Conservation (phyloP, 1,284 basidiomycete genomes). For the Microbotryomycetes sp. region DNA sequence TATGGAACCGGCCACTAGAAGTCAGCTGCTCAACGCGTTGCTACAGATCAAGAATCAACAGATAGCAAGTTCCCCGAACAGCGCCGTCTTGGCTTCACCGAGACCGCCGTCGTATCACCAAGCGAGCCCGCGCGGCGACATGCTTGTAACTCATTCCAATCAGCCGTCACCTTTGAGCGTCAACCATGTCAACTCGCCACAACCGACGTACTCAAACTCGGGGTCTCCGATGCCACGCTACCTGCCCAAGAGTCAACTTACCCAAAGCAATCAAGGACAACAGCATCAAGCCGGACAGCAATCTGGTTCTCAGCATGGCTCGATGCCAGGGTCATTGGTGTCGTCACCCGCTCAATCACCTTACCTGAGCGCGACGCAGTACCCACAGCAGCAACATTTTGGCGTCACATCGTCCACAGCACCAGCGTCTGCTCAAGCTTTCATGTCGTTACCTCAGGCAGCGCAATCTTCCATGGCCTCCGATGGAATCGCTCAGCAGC, state of each 20-base stretch:
- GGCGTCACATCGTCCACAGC: too few species aligned
- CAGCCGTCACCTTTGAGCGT: not conserved
- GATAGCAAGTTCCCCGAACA: not conserved
- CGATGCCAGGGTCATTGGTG: slow-evolving; percentile 5
- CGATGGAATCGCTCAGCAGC: not conserved
- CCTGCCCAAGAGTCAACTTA: not conserved
- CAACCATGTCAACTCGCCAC: not conserved
- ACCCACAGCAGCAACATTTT: not conserved
- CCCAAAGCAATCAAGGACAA: not conserved
- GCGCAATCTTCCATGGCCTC: not conserved
- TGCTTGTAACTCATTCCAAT: not conserved
- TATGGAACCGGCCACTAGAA: slow-evolving; percentile 1
- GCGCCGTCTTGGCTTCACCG: not conserved
- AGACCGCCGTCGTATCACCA: not conserved
- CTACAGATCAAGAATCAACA: slow-evolving; percentile 1
- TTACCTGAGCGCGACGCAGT: not conserved
- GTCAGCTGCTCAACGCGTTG: slow-evolving; percentile 4
- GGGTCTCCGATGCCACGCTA: not conserved
- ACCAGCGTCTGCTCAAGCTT: not conserved
- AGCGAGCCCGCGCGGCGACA: not conserved
- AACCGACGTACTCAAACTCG: not conserved
- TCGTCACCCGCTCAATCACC: slow-evolving; percentile 4
- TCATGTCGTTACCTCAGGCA: not conserved
- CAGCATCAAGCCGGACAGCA: not conserved
- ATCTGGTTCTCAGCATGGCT: not conserved